Conservation (phyloP, 1,139 yeast species). For the Zygosaccharomyces sapae region DNA sequence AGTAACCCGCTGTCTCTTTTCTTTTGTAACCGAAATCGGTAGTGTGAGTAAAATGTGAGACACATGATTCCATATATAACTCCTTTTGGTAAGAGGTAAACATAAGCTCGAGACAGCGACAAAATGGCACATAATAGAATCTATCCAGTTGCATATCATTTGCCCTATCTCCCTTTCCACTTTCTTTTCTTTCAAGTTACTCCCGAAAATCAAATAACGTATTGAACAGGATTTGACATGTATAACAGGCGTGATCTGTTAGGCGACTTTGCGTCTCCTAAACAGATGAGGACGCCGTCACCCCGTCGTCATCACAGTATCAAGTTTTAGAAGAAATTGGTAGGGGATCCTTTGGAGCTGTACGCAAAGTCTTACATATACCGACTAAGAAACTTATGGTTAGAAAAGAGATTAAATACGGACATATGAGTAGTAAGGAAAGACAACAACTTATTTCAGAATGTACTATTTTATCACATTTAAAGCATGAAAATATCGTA, state of each 20-base stretch:
- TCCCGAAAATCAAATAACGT: not conserved
- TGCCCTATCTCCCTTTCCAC: not conserved
- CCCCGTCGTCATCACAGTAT: constrained; percentile 40
- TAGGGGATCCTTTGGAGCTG: constrained; percentile 92
- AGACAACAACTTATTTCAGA: constrained; percentile 87
- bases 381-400: constrained; percentile 46
- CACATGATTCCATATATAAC: constrained; percentile 9
- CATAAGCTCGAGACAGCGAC: constrained; percentile 4
- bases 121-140: constrained; percentile 7
- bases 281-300: constrained; percentile 11
- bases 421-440: constrained; percentile 85
- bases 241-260: constrained; percentile 16
- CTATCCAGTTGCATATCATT: constrained; percentile 2
- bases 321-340: constrained; percentile 87
- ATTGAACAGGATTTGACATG: constrained; percentile 5
- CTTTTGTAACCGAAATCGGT: not conserved
- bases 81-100: constrained; percentile 6
- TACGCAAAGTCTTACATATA: constrained; percentile 63
- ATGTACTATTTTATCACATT: constrained; percentile 72
- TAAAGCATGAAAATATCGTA: constrained; percentile 89
- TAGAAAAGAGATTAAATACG: constrained; percentile 87
- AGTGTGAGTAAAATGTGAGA: not conserved
- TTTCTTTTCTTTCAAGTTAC: not conserved
- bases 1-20: not conserved
- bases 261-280: constrained; percentile 12